Base-by-base conservation (phyloP, 108 stramenopile genomes). In the Nannochloropsis gaditana region DNA sequence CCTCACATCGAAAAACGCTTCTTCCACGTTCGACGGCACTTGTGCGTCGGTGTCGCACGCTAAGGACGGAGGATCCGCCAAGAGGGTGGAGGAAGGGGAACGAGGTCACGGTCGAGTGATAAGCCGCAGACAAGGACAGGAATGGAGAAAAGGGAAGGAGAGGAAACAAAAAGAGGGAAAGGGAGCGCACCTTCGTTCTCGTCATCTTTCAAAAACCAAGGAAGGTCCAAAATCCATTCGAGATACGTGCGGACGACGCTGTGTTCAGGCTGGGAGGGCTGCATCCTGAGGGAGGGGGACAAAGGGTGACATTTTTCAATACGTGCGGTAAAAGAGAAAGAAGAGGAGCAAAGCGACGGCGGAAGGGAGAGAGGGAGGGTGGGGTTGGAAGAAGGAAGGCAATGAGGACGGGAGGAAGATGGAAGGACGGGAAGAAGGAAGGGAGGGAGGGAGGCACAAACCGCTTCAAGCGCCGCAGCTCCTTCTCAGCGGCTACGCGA, bases 231-330 rank as follows among this genome's bases (percentile, higher is more conserved):
- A 45, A 87, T 45, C 21, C 59, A 79, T 43, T 87, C 87, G 80
- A 87, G 79, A 45, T 87, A 87, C 59, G 84, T 82, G 11, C 83
- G 79, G n/a, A 87, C 45, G 9, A 87, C 87, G 80, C 73, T 19
- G 79, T 84, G 80, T 73, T 87, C 87, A 41, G 87, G 87, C 84
- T 87, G 87, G 42, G 84, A 45, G 3, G 87, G 50, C 17, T 79
- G 87, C 87, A 87, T 84, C 11, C 47, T 50, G 47, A 10, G 11
- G 1, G 31, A 31, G 31, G 31, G 31, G 31, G 31, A 31, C 0
- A 31, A 31, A 31, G 31, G 31, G 31, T 31, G 31, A 31, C 31
- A 31, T 31, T 31, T 31, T 31, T 31, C 31, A 31, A 31, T 31
- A 31, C 31, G 31, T 31, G 31, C 31, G 31, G 31, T 31, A 31